phyloP scores from a whole-genome alignment of 306 rosid genomes.

The Corylus americana region DNA sequence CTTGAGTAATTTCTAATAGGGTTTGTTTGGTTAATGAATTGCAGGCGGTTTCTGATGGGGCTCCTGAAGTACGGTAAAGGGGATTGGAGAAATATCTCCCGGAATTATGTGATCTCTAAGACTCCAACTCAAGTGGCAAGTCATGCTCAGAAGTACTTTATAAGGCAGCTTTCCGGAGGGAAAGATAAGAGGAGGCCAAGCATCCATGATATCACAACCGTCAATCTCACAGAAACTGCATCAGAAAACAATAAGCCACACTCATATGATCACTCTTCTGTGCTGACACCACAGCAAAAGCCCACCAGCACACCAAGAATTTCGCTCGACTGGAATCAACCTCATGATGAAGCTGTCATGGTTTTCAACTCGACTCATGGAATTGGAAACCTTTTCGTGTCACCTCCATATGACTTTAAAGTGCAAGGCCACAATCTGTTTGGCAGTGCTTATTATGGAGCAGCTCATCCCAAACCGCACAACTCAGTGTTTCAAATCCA shows the following conservation, averaged over 20 bases:
- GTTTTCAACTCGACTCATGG: conserved; percentile 49
- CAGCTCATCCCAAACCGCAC: conserved; percentile 48
- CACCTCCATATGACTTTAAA: conserved; percentile 49
- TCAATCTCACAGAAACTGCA: conserved; percentile 56
- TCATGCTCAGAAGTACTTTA: conserved; percentile 83
- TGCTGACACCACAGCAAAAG: conserved; percentile 42
- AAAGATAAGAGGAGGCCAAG: conserved; percentile 91
- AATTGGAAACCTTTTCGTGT: conserved; percentile 41
- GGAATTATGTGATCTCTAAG: conserved; percentile 66
- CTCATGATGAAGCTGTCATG: conserved; percentile 43
- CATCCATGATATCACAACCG: conserved; percentile 88
- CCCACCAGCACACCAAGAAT: conserved; percentile 36
- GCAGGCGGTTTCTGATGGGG: conserved; percentile 86
- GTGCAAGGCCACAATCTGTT: conserved; percentile 49
- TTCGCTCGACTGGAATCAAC: conserved; percentile 40
- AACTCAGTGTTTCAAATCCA: conserved; percentile 40
- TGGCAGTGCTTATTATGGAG: conserved; percentile 51
- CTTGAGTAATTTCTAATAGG: neutral
- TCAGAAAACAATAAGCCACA: conserved; percentile 41
- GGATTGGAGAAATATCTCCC: conserved; percentile 89
- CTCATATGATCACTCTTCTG: conserved; percentile 37
- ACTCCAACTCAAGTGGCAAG: conserved; percentile 69
- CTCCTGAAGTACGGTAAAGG: conserved; percentile 86
- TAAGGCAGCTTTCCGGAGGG: conserved; percentile 82
- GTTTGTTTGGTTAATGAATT: neutral